Conservation (phyloP, 768 basidiomycete genomes). For the Lentinula raphanica region DNA sequence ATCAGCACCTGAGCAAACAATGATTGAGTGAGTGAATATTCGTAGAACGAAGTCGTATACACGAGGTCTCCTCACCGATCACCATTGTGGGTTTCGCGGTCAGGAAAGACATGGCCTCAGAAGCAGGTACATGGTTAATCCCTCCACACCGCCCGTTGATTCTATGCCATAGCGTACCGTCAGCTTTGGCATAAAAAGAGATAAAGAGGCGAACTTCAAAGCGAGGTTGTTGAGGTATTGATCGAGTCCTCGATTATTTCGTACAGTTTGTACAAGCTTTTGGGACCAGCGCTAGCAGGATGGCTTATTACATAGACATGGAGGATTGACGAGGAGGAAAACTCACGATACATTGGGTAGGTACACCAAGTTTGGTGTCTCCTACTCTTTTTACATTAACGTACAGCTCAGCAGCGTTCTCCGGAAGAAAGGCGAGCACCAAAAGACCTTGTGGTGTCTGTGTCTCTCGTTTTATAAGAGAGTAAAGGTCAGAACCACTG, state of each 20-base stretch:
- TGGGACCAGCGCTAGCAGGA: conserved; percentile 27
- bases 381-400: conserved; percentile 26
- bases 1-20: conserved; percentile 21
- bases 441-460: conserved; percentile 7
- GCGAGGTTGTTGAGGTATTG: conserved; percentile 64
- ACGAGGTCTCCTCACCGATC: conserved; percentile 32
- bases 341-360: conserved; percentile 61
- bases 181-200: no score
- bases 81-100: conserved; percentile 51
- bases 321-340: no score
- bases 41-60: background rate
- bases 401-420: conserved; percentile 23
- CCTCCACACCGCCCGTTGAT: conserved; percentile 66
- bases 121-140: conserved; percentile 48
- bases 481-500: background rate
- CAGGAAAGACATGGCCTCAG: conserved; percentile 28
- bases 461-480: background rate
- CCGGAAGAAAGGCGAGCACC: conserved; percentile 26
- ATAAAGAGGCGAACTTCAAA: conserved; percentile 41
- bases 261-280: conserved; percentile 13
- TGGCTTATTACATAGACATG: no score
- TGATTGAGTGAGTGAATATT: background rate
- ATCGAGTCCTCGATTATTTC: conserved; percentile 14
- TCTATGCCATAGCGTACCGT: conserved; percentile 26
- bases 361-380: conserved; percentile 47